These are phyloP conservation scores for Gossypium bickii DNA, from an alignment of 345 rosid species.

Conservation along the genomic window DNA sequence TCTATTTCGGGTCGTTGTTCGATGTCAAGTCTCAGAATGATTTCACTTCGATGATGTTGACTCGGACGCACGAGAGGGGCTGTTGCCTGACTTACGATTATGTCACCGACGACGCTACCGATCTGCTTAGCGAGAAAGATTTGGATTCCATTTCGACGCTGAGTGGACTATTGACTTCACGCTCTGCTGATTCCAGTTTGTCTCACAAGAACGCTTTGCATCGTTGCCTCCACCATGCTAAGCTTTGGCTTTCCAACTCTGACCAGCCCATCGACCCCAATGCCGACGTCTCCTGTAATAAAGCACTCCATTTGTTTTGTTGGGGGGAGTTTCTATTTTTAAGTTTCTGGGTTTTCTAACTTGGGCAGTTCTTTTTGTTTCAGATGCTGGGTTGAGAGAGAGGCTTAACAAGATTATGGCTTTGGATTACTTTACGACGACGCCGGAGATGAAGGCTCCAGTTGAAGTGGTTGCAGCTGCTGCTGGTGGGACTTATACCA, in stretches of 20 bases:
- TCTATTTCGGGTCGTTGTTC: slow-evolving; percentile 78
- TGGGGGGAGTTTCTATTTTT: background rate
- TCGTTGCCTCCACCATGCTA: slow-evolving; percentile 68
- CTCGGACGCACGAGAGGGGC: slow-evolving; percentile 81
- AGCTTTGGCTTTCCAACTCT: slow-evolving; percentile 67
- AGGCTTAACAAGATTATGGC: slow-evolving; percentile 78
- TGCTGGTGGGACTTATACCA: slow-evolving; percentile 48
- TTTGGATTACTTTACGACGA: slow-evolving; percentile 71
- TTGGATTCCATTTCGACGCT: slow-evolving; percentile 69
- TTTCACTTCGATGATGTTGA: slow-evolving; percentile 67
- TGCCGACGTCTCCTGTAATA: slow-evolving; percentile 57
- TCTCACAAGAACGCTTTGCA: slow-evolving; percentile 80
- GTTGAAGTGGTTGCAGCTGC: slow-evolving; percentile 79
- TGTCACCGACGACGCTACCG: slow-evolving; percentile 90
- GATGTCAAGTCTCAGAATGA: slow-evolving; percentile 82
- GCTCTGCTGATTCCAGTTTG: slow-evolving; percentile 69
- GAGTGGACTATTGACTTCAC: slow-evolving; percentile 58
- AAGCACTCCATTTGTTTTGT: no score
- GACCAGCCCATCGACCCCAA: slow-evolving; percentile 53
- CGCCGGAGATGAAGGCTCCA: slow-evolving; percentile 83
- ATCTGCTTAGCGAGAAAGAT: slow-evolving; percentile 76
- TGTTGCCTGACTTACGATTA: slow-evolving; percentile 88
- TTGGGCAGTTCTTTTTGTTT: background rate
- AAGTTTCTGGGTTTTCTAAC: background rate
- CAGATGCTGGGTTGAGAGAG: slow-evolving; percentile 76